phyloP scores from a whole-genome alignment of 2,329 filamentous ascomycete species.

The Ophiostoma ips region DNA sequence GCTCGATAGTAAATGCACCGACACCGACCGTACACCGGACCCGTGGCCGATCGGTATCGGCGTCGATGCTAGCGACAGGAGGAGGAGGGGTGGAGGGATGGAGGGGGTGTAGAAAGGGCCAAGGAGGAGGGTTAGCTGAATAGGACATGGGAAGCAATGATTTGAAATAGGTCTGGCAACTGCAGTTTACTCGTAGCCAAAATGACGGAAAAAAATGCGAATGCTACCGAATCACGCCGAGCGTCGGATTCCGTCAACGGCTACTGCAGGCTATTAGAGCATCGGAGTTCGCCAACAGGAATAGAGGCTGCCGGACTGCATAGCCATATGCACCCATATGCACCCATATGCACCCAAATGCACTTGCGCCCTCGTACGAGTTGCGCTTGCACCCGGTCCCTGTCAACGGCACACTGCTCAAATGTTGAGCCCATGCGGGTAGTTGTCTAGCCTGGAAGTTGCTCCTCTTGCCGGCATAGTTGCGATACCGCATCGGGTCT shows the following conservation, averaged over 20 bases:
- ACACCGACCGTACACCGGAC: neutral
- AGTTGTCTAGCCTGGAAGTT: no score
- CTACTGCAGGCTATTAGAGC: neutral
- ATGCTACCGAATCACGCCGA: neutral
- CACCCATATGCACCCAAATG: no score
- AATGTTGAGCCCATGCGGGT: no score
- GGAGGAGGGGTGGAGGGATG: neutral
- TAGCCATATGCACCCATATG: neutral
- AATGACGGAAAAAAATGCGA: neutral
- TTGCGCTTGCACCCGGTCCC: neutral
- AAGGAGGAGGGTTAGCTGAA: no score
- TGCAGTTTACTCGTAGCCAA: neutral
- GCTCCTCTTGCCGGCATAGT: neutral
- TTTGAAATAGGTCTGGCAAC: no score
- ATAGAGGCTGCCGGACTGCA: neutral
- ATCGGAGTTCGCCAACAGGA: neutral
- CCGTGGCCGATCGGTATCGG: neutral
- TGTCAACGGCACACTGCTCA: neutral
- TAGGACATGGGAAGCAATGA: no score
- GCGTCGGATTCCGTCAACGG: neutral
- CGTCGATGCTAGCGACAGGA: no score
- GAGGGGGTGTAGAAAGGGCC: neutral
- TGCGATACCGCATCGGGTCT: slow-evolving; percentile 2
- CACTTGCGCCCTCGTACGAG: neutral
- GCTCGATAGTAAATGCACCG: neutral